A percentile compares a stretch with the other conserved stretches of the same genome.
phyloP scores from a whole-genome alignment of 805 yeast genomes.

The Saccharomycopsis sp. region DNA sequence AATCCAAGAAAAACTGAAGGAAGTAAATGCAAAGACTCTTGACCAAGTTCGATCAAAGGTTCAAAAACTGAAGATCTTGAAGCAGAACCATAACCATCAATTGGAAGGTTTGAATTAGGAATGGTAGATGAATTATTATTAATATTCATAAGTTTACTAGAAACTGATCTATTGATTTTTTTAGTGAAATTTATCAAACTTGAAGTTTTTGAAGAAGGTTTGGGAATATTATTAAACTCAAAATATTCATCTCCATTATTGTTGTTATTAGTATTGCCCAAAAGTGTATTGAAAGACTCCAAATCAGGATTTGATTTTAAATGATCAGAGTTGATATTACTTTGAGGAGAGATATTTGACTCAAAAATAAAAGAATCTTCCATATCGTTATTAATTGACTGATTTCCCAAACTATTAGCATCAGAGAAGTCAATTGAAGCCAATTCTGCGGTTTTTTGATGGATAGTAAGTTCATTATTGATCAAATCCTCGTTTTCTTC shows the following conservation, averaged over 20 bases:
- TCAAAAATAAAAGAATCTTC: background rate
- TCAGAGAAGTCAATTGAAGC: constrained; percentile 11
- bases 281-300: constrained; percentile 15
- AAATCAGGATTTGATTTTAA: constrained; percentile 6
- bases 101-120: too few species aligned
- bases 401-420: background rate
- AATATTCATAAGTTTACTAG: constrained; percentile 13
- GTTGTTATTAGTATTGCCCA: constrained; percentile 10
- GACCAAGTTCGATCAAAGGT: background rate
- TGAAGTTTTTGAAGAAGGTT: constrained; percentile 11
- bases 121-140: background rate
- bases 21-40: constrained; percentile 5
- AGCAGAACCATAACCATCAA: too few species aligned
- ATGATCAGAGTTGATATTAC: background rate
- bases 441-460: constrained; percentile 16
- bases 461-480: constrained; percentile 15
- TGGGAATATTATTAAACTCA: constrained; percentile 12
- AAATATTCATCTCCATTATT: constrained; percentile 10
- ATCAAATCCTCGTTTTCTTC: constrained; percentile 6
- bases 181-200: constrained; percentile 17
- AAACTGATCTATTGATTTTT: constrained; percentile 16
- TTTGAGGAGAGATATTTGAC: background rate
- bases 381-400: background rate
- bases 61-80: background rate
- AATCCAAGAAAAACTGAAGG: constrained; percentile 87